Base-by-base conservation (phyloP, 768 basidiomycete genomes). In the Psilocybe sp. region DNA sequence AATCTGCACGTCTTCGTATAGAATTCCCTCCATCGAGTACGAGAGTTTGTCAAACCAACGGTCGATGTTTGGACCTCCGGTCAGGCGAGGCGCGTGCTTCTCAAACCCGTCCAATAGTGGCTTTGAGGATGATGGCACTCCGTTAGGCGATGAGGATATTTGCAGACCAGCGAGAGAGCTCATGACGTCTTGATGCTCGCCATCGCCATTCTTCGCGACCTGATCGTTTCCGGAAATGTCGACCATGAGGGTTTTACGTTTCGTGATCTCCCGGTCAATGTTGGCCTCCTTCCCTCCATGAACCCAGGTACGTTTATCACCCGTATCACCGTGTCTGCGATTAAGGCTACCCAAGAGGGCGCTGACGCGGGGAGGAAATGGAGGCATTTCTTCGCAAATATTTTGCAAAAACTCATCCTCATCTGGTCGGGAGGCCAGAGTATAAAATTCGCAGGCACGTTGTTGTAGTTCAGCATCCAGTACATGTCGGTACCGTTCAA, bases 301-400 rank as follows among this genome's bases (percentile, higher is more conserved):
- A 48, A 94, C 73, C 96, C 96, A 98, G 0, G 89, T 94, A 47
- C 94, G 78, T 69, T 95, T 96, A 67, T 98, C 94, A 53, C 92
- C 91, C n/a, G 90, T 90, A 58, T 93, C 91, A 5, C 85, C 87
- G 33, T 91, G 87, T 64, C 95, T 96, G 63, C 84, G 86, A 65
- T 96, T 89, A 36, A 99, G 71, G 43, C 93, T 80, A 41, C 82
- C 89, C 44, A 97, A 75, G 7, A 99, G 75, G 2, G 95, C 88
- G 51, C 93, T 96, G 57, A 92, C 90, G 41, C 97, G 83, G 46
- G 96, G 89, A 3, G 96, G 95, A 78, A 97, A 99, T 4, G 96
- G 94, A 1, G 97, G 97, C 87, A 99, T 98, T 69, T 98, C 97
- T 66, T 98, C 97, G 65, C 95, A 98, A 12, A 98, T 83, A 54